Evolutionary conservation across 768 basidiomycete species (phyloP), one percentile per base, ranked within the genome.

Genomic region (Termitomyces sp.): DNA sequence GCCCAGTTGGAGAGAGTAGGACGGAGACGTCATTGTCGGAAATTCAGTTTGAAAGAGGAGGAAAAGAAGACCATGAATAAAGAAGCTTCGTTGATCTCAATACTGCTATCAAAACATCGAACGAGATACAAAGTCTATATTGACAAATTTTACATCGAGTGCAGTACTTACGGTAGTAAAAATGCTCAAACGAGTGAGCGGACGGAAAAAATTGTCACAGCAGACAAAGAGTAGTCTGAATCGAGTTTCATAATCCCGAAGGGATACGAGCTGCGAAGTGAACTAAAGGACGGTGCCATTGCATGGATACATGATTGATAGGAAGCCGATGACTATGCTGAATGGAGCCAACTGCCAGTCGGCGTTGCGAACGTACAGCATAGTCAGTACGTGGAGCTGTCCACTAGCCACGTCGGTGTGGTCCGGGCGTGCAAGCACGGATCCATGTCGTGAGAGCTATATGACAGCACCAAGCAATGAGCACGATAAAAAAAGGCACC

Each of bases 171-270:
- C 45, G 17, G 24, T 53, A 43, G 22, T 19, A 56, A 30, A 51
- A 32, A 49, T 42, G 53, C 60, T 51, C 62, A 63, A 55, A 55
- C 58, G 43, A 63, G 62, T 59, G 62, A 59, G 58, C 55, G 22
- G 44, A 22, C 2, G 48, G 51, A 54, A 62, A 64, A 64, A 62
- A 59, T 58, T 60, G 38, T 21, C 61, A 60, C 71, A 69, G 72
- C 78, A 79, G 78, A 70, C 74, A 70, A 68, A 81, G 78, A 81
- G 75, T 79, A 81, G 78, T 81, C 79, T 79, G 80, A 81, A 80
- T 82, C 77, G 76, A 81, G 79, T 81, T 80, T 68, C 74, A 60
- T 58, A 54, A 34, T 65, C 58, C 56, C 53, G 17, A 49, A 56
- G 58, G 59, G 47, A 60, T 66, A 70, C 74, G 78, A 73, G 79